Base-by-base conservation (phyloP, 768 basidiomycete genomes). In the Mycena belliarum region DNA sequence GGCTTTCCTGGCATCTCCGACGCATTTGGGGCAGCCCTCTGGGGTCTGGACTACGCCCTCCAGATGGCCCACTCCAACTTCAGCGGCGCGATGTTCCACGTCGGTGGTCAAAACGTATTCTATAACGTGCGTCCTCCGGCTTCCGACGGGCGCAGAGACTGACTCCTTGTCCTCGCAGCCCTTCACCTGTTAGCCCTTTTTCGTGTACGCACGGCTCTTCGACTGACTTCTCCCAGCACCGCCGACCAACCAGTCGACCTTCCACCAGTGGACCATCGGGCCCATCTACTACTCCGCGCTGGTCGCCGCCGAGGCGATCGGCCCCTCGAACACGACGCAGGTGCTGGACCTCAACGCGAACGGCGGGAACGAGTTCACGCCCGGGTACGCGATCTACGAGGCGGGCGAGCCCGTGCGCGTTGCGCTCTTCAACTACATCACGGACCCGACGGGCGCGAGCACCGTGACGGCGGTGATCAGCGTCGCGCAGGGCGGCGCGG, bases 211-310 rank as follows among this genome's bases (percentile, higher is more conserved):
- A 15, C 33, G 9, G 6, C 29, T 14, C 29, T 6, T 14, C 29
- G 12, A 35, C 33, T 9, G 33, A 8, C 33, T 15, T 35, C 14
- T 15, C 11, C 33, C 33, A 37, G 80, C 82, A 0, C 81, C 81
- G 3, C 80, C 80, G 8, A 75, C 71, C n/a, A 79, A 77, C 59
- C 69, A 78, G 49, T 74, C 78, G 6, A 53, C 68, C 2, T 74
- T 72, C 65, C 75, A 73, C 43, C 67, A 81, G 62, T 85, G 83
- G 83, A 81, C 81, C 3, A 74, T 84, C 40, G 82, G 82, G 1
- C 78, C 84, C 0, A 66, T 80, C 40, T 82, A 78, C 69, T 83
- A 82, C 67, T 68, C 79, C 6, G 75, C 75, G 25, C 69, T 83
- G 38, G 70, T 72, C 35, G 67, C 80, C 35, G 75, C 80, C 24